These are phyloP conservation scores for Saccharomycopsis oosterbeekiorum DNA, from an alignment of 805 yeast genomes.

Conservation along the genomic window DNA sequence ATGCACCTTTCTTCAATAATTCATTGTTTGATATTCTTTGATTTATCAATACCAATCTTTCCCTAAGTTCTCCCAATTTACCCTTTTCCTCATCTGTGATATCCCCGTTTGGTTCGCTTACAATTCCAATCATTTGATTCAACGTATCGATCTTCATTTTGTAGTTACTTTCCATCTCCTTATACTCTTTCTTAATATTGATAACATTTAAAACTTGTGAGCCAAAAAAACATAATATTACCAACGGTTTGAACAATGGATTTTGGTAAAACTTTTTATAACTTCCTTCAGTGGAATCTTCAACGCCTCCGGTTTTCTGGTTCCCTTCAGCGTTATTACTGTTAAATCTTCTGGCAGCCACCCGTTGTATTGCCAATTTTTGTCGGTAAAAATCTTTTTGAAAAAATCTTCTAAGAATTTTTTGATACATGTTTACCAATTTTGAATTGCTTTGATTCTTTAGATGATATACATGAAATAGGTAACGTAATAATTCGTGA, in stretches of 20 bases:
- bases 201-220: constrained; percentile 39
- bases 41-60: constrained; percentile 27
- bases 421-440: neutral
- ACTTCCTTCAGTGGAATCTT: neutral
- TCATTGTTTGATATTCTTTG: constrained; percentile 9
- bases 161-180: constrained; percentile 32
- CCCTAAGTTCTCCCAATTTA: neutral
- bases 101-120: constrained; percentile 27
- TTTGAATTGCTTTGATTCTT: neutral
- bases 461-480: neutral
- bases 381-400: neutral
- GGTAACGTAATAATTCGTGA: too few relatives aligned
- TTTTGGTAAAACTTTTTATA: neutral
- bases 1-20: constrained; percentile 13
- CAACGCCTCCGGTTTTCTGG: neutral
- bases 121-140: constrained; percentile 30
- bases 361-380: neutral
- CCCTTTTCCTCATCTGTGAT: constrained; percentile 30
- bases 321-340: neutral
- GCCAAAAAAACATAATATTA: constrained; percentile 36
- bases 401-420: neutral
- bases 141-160: constrained; percentile 30
- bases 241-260: constrained; percentile 30
- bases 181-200: constrained; percentile 30
- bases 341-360: neutral